These are phyloP conservation scores for Apiotrichum gamsii DNA, from an alignment of 1,284 basidiomycete species.

Conservation along the genomic window DNA sequence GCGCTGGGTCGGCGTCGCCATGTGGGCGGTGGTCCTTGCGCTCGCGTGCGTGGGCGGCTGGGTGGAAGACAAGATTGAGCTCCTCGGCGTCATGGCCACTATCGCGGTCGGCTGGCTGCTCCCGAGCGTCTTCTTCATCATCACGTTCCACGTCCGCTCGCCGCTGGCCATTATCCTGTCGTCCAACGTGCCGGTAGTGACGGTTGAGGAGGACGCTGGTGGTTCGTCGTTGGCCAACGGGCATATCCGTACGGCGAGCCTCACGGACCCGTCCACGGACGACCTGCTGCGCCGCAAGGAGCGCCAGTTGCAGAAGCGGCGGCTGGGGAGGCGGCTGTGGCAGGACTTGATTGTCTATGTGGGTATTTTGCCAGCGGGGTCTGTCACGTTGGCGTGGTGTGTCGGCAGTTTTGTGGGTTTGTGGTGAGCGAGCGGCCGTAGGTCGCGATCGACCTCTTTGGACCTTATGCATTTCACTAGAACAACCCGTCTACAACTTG, in stretches of 20 bases:
- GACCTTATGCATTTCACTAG: no score
- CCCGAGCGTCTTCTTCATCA: conserved; percentile 49
- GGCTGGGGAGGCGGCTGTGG: conserved; percentile 45
- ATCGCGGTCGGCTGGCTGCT: conserved; percentile 45
- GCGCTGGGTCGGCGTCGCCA: conserved; percentile 37
- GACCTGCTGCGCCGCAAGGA: conserved; percentile 47
- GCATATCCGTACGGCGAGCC: conserved; percentile 27
- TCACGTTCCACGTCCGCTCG: conserved; percentile 48
- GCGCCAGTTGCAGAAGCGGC: conserved; percentile 46
- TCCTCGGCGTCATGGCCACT: conserved; percentile 39
- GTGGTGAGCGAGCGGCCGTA: no score
- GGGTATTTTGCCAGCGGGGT: conserved; percentile 45
- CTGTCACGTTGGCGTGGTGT: conserved; percentile 37
- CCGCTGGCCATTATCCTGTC: conserved; percentile 48
- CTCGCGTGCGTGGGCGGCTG: conserved; percentile 39
- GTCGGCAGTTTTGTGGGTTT: conserved; percentile 39
- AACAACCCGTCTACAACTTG: no score
- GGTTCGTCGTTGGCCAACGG: background rate
- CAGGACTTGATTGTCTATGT: conserved; percentile 49
- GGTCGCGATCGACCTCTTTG: no score
- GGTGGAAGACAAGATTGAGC: conserved; percentile 41
- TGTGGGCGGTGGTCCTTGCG: conserved; percentile 37
- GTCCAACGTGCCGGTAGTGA: conserved; percentile 9
- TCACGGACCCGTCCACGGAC: conserved; percentile 40
- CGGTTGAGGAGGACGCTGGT: background rate